Evolutionary conservation across 306 rosid species (phyloP), one percentile per base, ranked within the genome.

Genomic region (Argentina anserina): DNA sequence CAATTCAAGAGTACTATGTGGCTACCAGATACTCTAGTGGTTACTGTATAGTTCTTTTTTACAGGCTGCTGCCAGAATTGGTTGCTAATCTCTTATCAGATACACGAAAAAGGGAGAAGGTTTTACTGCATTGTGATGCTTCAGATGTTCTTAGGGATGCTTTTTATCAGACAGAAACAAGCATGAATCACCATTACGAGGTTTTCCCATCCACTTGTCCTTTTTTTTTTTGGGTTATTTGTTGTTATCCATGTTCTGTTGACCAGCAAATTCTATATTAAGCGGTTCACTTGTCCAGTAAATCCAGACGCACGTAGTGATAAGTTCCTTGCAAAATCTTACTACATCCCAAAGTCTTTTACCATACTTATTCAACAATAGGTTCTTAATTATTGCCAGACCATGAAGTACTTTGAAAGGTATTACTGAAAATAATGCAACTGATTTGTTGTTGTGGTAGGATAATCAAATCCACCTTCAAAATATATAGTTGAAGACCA

Each of bases 101-200:
- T 84, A 82, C 96, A n/a, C 71, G 64, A 53, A 92, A 56, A 73
- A 88, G 89, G 76, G 96, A 90, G 82, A 83, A 84, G 78, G 92
- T 92, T 75, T 76, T 92, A 45, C 86, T 91, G 26, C 84, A 65
- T 34, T 20, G 74, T 72, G 96, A 95, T 83, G 97, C 99, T 83
- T 92, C 99, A 7, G 92, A 90, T 83, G 84, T 95, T 83, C 93
- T 95, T 67, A 85, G 87, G 80, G 97, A 84, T 79, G 96, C 96
- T 65, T 88, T 92, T 90, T 87, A 81, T 81, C 90, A 84, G 86
- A 84, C 99, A 67, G 99, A 95, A 80, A 82, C 85, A 76, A 59
- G 80, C 82, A 68, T 90, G 89, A 81, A 87, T 86, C 87, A 91
- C 86, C 76, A 65, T 67, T 95, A 92, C 37, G 99, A 95, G 99